phyloP scores from a whole-genome alignment of 2,329 filamentous ascomycete species.

The Colletotrichum siamense region DNA sequence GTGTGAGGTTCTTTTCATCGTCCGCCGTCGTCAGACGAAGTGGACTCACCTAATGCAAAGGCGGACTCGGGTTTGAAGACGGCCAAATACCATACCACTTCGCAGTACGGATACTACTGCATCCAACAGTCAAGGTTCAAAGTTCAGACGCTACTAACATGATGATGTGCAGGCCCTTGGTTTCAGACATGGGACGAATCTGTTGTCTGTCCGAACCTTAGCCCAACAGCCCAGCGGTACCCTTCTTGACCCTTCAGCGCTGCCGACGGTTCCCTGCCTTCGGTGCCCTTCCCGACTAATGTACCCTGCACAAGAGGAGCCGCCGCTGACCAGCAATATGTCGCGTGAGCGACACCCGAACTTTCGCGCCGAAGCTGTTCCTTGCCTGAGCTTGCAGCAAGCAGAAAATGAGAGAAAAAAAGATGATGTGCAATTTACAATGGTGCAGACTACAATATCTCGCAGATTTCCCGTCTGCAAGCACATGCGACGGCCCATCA shows the following conservation, averaged over 20 bases:
- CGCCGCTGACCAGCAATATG: background rate
- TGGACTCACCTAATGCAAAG: background rate
- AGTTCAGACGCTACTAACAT: slow-evolving; percentile 20
- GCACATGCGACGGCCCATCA: background rate
- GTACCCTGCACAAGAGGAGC: background rate
- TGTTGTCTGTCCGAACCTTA: slow-evolving; percentile 7
- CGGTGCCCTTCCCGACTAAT: background rate
- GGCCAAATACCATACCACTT: background rate
- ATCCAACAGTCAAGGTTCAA: slow-evolving; percentile 4
- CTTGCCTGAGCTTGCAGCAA: background rate
- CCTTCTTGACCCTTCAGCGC: background rate
- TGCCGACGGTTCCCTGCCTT: background rate
- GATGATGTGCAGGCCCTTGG: slow-evolving; percentile 19
- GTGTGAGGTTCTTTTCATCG: background rate
- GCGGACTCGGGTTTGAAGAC: background rate
- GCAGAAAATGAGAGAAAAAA: background rate
- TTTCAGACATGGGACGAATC: slow-evolving; percentile 19
- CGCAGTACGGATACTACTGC: background rate
- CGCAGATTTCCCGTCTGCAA: background rate
- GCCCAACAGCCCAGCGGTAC: background rate
- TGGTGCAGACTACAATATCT: background rate
- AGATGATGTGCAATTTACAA: background rate
- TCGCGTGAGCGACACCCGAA: slow-evolving; percentile 15
- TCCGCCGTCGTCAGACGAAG: background rate
- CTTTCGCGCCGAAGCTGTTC: background rate